Evolutionary conservation across 2,329 filamentous ascomycete species (phyloP).

Genomic region (Cordyceps militaris): DNA sequence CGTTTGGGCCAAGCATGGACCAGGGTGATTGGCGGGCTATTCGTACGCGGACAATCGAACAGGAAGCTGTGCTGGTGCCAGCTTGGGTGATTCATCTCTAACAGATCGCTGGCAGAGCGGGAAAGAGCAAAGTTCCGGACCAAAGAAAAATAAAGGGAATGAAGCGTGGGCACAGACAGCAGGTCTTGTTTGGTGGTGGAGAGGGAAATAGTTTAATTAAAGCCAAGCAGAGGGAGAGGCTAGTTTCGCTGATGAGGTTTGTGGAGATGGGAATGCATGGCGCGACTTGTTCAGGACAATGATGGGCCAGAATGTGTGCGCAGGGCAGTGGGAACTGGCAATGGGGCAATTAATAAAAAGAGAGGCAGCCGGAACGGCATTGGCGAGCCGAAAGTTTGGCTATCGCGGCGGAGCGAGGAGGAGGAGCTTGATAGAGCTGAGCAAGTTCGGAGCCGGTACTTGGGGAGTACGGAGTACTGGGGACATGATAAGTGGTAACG

Average conservation of each 20-base stretch:
- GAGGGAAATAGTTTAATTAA: background rate
- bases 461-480: no score
- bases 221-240: background rate
- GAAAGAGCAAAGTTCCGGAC: no score
- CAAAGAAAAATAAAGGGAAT: no score
- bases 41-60: no score
- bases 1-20: no score
- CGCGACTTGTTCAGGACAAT: background rate
- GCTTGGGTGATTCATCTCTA: no score
- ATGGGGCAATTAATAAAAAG: background rate
- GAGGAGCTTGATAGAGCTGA: background rate
- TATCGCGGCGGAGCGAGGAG: background rate
- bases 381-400: background rate
- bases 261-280: background rate
- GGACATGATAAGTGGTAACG: no score
- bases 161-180: background rate
- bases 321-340: background rate
- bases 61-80: no score
- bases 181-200: background rate
- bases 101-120: no score
- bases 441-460: background rate
- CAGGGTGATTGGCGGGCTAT: no score
- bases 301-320: no score
- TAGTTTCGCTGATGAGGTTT: background rate
- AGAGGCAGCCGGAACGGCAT: background rate